phyloP scores from a whole-genome alignment of 163 green algal species.

The Chlamydomonas reinhardtii region DNA sequence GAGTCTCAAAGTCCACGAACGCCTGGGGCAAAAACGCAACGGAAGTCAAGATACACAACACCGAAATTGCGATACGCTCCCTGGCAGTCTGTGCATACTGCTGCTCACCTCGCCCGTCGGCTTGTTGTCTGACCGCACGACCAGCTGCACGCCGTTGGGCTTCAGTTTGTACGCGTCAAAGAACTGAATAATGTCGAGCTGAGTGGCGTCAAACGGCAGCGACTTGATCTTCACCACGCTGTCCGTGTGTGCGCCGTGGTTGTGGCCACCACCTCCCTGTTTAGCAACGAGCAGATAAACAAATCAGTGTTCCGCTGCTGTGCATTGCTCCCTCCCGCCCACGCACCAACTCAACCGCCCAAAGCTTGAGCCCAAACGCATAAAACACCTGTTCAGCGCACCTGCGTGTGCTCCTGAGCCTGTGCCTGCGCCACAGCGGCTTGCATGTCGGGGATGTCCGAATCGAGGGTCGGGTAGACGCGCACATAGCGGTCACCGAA shows the following conservation, averaged over 20 bases:
- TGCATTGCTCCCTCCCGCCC: no score
- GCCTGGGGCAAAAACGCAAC: conserved; percentile 51
- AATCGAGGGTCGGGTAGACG: conserved; percentile 73
- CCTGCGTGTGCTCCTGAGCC: conserved; percentile 49
- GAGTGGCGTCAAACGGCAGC: conserved; percentile 72
- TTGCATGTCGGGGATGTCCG: conserved; percentile 70
- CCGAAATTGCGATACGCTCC: no score
- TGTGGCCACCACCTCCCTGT: conserved; percentile 32
- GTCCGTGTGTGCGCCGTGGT: conserved; percentile 62
- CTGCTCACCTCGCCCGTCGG: conserved; percentile 69
- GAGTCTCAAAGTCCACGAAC: conserved; percentile 78
- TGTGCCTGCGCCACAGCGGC: conserved; percentile 49
- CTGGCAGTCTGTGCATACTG: no score
- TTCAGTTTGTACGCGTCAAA: conserved; percentile 72
- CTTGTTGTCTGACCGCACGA: conserved; percentile 76
- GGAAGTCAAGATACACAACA: no score
- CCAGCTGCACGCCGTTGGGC: conserved; percentile 77
- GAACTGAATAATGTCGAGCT: conserved; percentile 77
- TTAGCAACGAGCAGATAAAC: no score
- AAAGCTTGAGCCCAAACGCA: no score
- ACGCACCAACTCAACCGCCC: no score
- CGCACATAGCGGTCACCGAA: conserved; percentile 77
- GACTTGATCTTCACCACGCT: conserved; percentile 78
- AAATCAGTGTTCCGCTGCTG: no score
- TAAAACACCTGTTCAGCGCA: background rate